Evolutionary conservation across 192 early-diverging fungal genomes (phyloP), one percentile per base, ranked within the genome.

Genomic region (Coemansia asiatica): DNA sequence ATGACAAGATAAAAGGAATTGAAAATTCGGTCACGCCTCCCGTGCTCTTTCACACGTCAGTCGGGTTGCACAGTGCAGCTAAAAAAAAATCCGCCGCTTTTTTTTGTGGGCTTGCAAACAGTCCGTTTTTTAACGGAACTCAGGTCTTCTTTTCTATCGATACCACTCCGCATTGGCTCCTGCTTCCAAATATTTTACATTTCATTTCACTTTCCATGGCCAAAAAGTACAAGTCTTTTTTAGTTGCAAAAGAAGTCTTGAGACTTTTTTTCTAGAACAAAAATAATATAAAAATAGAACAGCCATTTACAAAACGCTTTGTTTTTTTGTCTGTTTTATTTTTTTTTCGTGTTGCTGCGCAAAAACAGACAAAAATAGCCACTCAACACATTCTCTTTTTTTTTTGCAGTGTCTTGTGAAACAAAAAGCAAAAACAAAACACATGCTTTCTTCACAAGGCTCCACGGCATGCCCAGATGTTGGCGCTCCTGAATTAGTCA

Each of bases 261-360:
- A 4, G 13, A 44, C 40, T 16, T 44, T 44, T 13, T 44, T 18
- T 44, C 16, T 18, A 16, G 16, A 18, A 44, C 9, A 44, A 10
- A 1, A 10, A 16, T 44, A 13, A 10, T 36, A 10, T 36, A 36
- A 12, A 36, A 36, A n/a, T n/a, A n/a, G n/a, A n/a, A n/a, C n/a
- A n/a, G n/a, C n/a, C n/a, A n/a, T n/a, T n/a, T 12, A 36, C 35
- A 10, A 12, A 36, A 36, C 13, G 6, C 35, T 36, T 36, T 36
- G 6, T 12, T 36, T 36, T 36, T 10, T 36, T 23, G 8, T 18
- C 49, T 50, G 6, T 53, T 53, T 53, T 16, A 0, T 53, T 53
- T 53, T 53, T 26, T 53, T 13, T 27, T 22, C 15, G 50, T 59
- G 53, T 53, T 28, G 36, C 49, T 65, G 33, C 16, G 26, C 47